Evolutionary conservation across 2,329 filamentous ascomycete genomes (phyloP), one percentile per base, ranked within the genome.

Genomic region (Colletotrichum sp.): DNA sequence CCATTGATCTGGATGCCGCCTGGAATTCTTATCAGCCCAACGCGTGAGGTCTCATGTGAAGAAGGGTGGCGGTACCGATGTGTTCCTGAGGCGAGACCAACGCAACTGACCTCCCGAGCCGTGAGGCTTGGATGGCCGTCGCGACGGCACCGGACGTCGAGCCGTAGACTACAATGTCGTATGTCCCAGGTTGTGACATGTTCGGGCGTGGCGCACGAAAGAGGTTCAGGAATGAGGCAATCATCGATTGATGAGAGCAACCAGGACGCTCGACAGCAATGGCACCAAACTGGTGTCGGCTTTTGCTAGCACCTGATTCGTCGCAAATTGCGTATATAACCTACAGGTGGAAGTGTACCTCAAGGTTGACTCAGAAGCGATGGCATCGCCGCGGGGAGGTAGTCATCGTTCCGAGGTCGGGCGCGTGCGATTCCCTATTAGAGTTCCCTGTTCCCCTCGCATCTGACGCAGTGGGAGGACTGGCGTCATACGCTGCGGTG

Each of bases 91-190:
- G 59, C 0, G 59, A 62, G 59, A 62, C 28, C 28, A 62, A n/a
- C 15, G 18, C 59, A 2, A 34, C 10, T 28, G 59, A 62, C 26
- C 28, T 28, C n/a, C 59, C 59, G 18, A 34, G 59, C 9, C 59
- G 59, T 13, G 59, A 62, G 10, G 59, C 16, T n/a, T 62, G 59
- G 4, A 34, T 32, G 4, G 59, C 28, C 18, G 59, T 62, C 15
- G 59, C 59, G 6, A 62, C 59, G 59, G 59, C 59, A 2, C 59
- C 59, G 59, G 28, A 34, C 10, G 59, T 62, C 18, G 59, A 62
- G 59, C 57, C 57, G 57, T 60, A 60, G 3, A 32, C 57, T 1
- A 34, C 59, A 13, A 34, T 16, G 16, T 62, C 59, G 28, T 7
- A 62, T 10, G 30, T 16, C 28, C 13, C 59, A 18, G 18, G 0